A percentile compares a stretch with the other conserved stretches of the same genome.
phyloP scores from a whole-genome alignment of 1,284 basidiomycete genomes.

The Rhodotorula sp. region DNA sequence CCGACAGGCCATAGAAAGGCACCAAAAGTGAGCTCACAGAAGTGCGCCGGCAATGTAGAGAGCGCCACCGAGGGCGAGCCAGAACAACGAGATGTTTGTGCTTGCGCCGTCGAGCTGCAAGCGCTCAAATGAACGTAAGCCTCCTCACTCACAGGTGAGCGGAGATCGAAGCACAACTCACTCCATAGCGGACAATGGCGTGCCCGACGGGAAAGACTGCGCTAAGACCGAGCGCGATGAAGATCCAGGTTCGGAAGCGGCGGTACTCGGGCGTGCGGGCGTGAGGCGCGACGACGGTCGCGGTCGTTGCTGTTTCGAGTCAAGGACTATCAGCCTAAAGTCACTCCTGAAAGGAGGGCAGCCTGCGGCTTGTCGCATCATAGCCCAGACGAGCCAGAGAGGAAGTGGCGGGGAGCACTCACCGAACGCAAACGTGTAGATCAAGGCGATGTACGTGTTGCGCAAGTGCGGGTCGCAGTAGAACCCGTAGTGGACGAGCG shows the following conservation, averaged over 20 bases:
- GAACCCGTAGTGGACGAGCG: conserved; percentile 41
- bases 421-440: conserved; percentile 36
- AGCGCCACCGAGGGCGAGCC: conserved; percentile 36
- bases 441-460: conserved; percentile 37
- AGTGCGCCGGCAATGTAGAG: conserved; percentile 42
- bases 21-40: conserved; percentile 15
- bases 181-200: conserved; percentile 27
- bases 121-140: no score
- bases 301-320: conserved; percentile 27
- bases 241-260: conserved; percentile 38
- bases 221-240: conserved; percentile 39
- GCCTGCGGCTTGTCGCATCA: no score
- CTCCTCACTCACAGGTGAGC: no score
- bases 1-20: background rate
- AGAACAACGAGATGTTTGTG: conserved; percentile 30
- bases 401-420: background rate
- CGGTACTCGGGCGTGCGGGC: conserved; percentile 39
- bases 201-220: conserved; percentile 42
- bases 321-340: background rate
- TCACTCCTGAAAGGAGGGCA: background rate
- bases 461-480: conserved; percentile 38
- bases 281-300: conserved; percentile 36
- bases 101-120: conserved; percentile 13
- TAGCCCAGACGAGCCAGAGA: no score
- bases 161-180: conserved; percentile 7